These are phyloP conservation scores for Aureobasidium mangrovei DNA, from an alignment of 2,329 filamentous ascomycete genomes.

Conservation along the genomic window DNA sequence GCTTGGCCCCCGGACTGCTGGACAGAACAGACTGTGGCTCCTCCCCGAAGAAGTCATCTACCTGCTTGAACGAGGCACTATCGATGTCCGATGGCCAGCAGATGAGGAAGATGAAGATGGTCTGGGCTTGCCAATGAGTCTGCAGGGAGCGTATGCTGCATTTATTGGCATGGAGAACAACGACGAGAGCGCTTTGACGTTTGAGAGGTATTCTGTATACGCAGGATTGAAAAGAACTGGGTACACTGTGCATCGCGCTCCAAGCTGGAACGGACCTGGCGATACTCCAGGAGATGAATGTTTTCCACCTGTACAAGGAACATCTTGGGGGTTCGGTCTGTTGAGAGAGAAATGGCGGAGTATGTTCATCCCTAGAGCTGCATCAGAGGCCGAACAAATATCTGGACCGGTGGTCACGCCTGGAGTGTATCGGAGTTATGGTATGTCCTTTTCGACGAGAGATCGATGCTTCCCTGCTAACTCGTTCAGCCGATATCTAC, in stretches of 20 bases:
- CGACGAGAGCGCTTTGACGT: constrained; percentile 39
- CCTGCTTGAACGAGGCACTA: constrained; percentile 73
- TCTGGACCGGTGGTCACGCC: constrained; percentile 43
- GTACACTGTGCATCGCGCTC: constrained; percentile 69
- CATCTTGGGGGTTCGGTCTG: constrained; percentile 8
- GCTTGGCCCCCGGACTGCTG: constrained; percentile 22
- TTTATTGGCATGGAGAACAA: constrained; percentile 64
- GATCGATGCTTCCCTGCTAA: background rate
- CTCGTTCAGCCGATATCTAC: constrained; percentile 53
- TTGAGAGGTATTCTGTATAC: constrained; percentile 85
- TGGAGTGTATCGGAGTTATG: constrained; percentile 47
- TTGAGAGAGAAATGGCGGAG: background rate
- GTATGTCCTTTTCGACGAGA: constrained; percentile 20
- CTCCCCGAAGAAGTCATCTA: constrained; percentile 88
- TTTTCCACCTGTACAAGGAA: constrained; percentile 18
- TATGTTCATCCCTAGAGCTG: background rate
- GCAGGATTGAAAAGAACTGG: constrained; percentile 73
- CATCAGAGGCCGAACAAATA: constrained; percentile 2
- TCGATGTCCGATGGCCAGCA: constrained; percentile 78
- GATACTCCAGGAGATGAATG: constrained; percentile 19
- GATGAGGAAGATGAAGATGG: constrained; percentile 41
- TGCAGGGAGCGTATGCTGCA: constrained; percentile 82
- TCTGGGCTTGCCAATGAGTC: constrained; percentile 69
- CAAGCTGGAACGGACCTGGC: constrained; percentile 31
- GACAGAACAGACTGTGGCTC: constrained; percentile 54